Percentiles rank a stretch among this genome's conserved stretches.
phyloP scores from a whole-genome alignment of 306 rosid species.

The Luffa aegyptiaca region DNA sequence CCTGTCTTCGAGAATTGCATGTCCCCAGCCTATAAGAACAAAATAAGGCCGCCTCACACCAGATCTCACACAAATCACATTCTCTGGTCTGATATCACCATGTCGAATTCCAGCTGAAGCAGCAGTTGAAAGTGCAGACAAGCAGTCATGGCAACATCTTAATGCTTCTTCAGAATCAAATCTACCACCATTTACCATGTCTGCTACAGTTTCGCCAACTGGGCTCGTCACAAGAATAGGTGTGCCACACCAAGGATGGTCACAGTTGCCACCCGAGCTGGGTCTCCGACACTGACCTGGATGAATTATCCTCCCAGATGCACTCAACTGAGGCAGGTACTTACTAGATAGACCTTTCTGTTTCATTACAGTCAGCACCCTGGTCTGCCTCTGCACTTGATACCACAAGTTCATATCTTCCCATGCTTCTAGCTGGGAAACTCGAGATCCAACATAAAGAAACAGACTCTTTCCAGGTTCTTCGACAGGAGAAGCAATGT shows the following conservation, averaged over 20 bases:
- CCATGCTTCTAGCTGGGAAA: slow-evolving; percentile 95
- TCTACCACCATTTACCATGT: slow-evolving; percentile 52
- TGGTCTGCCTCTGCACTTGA: slow-evolving; percentile 97
- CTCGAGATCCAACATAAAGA: slow-evolving; percentile 81
- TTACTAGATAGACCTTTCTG: slow-evolving; percentile 78
- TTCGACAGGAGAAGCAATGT: slow-evolving; percentile 67
- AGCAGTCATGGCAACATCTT: slow-evolving; percentile 89
- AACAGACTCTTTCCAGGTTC: slow-evolving; percentile 65
- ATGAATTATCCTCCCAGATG: slow-evolving; percentile 92
- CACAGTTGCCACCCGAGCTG: slow-evolving; percentile 80
- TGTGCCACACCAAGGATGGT: slow-evolving; percentile 98
- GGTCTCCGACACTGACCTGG: slow-evolving; percentile 86
- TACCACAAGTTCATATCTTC: slow-evolving; percentile 96
- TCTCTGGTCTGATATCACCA: slow-evolving; percentile 91
- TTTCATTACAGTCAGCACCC: slow-evolving; percentile 78
- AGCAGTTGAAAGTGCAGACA: slow-evolving; percentile 78
- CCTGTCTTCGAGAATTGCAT: slow-evolving; percentile 87
- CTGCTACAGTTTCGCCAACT: slow-evolving; percentile 77
- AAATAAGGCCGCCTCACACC: slow-evolving; percentile 49
- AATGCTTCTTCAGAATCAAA: slow-evolving; percentile 73
- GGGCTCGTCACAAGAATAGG: slow-evolving; percentile 89
- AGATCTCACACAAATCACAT: slow-evolving; percentile 58
- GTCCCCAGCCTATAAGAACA: slow-evolving; percentile 93
- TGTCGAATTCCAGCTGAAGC: slow-evolving; percentile 80
- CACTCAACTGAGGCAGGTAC: slow-evolving; percentile 71